Evolutionary conservation across 148 eudicot genomes (phyloP), one percentile per base, ranked within the genome.

Genomic region (Rhododendron vialii): DNA sequence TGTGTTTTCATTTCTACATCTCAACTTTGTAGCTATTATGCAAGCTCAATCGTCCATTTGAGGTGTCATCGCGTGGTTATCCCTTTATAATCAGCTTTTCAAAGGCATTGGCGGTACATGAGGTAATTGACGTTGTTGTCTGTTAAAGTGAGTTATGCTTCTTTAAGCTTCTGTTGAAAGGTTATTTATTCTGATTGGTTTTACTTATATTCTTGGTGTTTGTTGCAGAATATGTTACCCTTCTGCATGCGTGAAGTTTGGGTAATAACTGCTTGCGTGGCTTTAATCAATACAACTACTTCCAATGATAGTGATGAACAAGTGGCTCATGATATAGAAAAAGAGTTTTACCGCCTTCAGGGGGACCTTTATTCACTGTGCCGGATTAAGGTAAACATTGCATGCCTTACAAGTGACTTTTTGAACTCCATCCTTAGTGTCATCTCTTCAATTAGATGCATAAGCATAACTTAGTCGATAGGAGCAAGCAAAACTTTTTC

Each of bases 211-310:
- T 85, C 82, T 78, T 84, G 38, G 88, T 36, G 48, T 82, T 81
- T 45, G 41, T 48, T 82, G 35, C 94, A 96, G 99, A 92, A 87
- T 81, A 88, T 89, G 71, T 89, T 96, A 87, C 99, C 99, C 83
- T 96, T 96, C 89, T 95, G 98, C 84, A 89, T 91, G 93, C 98
- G 98, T 90, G 99, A 96, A 95, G 98, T 93, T 53, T 96, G 99
- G 99, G 96, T 96, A 33, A 89, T 95, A 86, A 95, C 95, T 87
- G 98, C 98, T 83, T 95, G 95, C 90, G 91, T 95, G 91, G 91
- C 90, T 87, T 87, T 96, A 90, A 92, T 95, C 78, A 69, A 91
- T 90, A 92, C 93, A 80, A 92, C 98, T 84, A 87, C 94, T 85
- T 91, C 98, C 79, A 88, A 91, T 85, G 92, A 91, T 89, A 89